Base-by-base conservation (phyloP, 108 stramenopile species). In the Nitzschia palea region DNA sequence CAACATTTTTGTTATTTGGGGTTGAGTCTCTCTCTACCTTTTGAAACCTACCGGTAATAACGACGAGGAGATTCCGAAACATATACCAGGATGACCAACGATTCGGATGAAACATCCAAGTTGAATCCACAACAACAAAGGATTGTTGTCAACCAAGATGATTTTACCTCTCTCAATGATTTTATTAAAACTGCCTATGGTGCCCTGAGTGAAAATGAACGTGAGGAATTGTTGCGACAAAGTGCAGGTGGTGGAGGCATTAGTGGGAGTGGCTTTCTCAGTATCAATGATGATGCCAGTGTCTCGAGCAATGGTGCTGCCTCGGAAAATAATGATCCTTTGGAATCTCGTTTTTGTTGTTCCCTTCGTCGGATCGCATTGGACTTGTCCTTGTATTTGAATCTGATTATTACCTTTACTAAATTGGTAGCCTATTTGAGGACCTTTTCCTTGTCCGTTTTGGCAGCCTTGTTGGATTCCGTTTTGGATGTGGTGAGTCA, bases 401-500 rank as follows among this genome's bases (percentile, higher is more conserved):
- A 96, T 66, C 56, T 96, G 28, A 57, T 84, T 62, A 94, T 97
- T 52, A 80, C 91, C 29, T 30, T 85, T 5, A 73, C 84, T 70
- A 97, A 97, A 66, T 56, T 86, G 23, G 59, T 90, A 20, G 91
- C 93, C 54, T 94, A 92, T 62, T 18, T 87, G 25, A 73, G 79
- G 26, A 90, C 90, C 3, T 48, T 84, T 22, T 90, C 88, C 6
- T 73, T 95, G 18, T 94, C 94, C 26, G 90, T 97, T 26, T 74
- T 95, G 44, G 97, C 97, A 0, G 90, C 97, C 15, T 61, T 96
- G 57, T 75, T 95, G 28, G 97, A 97, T 65, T 86, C 86, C 2
- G 76, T 94, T 40, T 74, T 97, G 56, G 97, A 97, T 73, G 89
- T 97, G 10, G 81, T 96, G 8, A 87, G 85, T 10, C 97, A 97